Base-by-base conservation (phyloP, 1,284 basidiomycete genomes). In the Singerocomus inundabilis region DNA sequence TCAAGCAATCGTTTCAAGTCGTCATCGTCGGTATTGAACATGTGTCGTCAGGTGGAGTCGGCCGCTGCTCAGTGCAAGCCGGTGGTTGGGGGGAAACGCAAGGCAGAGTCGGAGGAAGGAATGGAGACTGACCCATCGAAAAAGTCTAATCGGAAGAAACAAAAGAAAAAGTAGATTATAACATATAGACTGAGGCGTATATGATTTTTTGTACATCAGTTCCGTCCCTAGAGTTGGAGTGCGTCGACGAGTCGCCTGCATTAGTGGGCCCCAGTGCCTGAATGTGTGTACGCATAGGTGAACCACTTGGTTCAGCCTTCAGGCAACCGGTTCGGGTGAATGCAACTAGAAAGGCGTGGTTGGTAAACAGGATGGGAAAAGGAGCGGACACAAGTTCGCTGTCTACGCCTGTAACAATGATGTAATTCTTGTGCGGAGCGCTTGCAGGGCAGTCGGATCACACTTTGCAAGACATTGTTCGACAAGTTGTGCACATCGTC, bases 141-240 rank as follows among this genome's bases (percentile, higher is more conserved):
- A 55, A 79, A 74, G 60, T 59, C 64, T 43, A 81, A 78, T 63
- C 74, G 74, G 55, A 85, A 81, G 71, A 84, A 79, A 66, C 70
- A 70, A 50, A 79, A 76, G 62, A 73, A 72, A 46, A 62, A 60
- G 62, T 58, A 64, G 67, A 63, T 40, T 56, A 46, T 56, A 53
- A 29, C 13, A 43, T 59, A 42, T 54, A 35, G 36, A 35, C 42
- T 1, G 18, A 37, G 37, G 32, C 39, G 42, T 8, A 41, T 29
- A 44, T 28, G 21, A 47, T 52, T 28, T 32, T 16, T 29, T 9
- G 7, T 48, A 49, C 31, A 30, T 43, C 3, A 16, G 25, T 44
- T 35, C 15, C 26, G 4, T 29, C 15, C 13, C 21, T 12, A n/a
- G 8, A 24, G 30, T 29, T n/a, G 28, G 16, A 11, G 18, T 35